Percentiles rank a stretch among this genome's conserved stretches.
Evolutionary conservation across 139 green algal species (phyloP).

Genomic region (Chlorella sp.): DNA sequence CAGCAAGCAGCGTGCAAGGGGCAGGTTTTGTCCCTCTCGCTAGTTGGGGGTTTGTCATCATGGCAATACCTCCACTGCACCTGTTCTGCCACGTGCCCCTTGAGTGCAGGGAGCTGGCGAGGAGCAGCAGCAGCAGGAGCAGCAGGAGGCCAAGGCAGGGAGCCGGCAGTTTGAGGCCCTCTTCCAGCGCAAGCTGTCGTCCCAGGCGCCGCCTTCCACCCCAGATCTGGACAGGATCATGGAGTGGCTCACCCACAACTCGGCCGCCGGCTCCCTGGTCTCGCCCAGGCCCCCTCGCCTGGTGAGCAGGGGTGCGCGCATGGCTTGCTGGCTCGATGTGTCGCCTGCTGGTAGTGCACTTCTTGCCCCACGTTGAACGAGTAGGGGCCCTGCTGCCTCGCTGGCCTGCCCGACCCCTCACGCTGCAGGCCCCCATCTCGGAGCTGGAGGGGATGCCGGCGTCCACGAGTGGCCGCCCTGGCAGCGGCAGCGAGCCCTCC

Average conservation of each 20-base stretch:
- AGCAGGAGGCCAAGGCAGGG: neutral
- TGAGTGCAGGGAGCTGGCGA: neutral
- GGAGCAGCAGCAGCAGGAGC: neutral
- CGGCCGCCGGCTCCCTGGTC: no score
- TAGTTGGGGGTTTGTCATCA: no score
- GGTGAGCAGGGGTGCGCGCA: no score
- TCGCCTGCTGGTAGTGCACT: neutral
- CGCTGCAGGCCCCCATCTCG: neutral
- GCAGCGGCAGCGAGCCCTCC: neutral
- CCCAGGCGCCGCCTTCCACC: conserved; percentile 10
- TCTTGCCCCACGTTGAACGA: neutral
- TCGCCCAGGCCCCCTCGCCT: no score
- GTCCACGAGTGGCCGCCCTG: no score
- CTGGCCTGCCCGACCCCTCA: neutral
- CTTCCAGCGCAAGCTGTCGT: neutral
- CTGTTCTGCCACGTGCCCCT: no score
- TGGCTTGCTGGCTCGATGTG: no score
- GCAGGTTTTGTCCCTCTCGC: neutral
- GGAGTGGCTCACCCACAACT: conserved; percentile 28
- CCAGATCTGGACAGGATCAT: conserved; percentile 26
- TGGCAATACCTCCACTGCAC: no score
- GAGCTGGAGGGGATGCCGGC: neutral
- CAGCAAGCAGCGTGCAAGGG: neutral
- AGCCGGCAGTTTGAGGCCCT: neutral
- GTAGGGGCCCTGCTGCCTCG: neutral